These are phyloP conservation scores for Inonotus obliquus DNA, from an alignment of 1,284 basidiomycete species.

Conservation along the genomic window DNA sequence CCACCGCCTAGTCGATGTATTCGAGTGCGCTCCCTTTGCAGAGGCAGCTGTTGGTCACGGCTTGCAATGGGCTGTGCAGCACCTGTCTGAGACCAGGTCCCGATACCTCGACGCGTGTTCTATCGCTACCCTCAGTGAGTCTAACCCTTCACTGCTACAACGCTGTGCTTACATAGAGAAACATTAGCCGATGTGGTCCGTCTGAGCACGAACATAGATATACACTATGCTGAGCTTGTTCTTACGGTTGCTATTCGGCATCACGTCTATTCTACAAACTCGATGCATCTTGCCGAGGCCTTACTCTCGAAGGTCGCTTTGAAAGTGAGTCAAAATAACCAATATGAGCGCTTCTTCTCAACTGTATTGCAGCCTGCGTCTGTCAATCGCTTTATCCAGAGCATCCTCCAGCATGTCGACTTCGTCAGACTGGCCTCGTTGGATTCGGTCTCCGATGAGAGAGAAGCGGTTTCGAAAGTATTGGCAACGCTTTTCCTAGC, in stretches of 20 bases:
- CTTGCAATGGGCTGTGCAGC: conserved; percentile 45
- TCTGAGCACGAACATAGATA: conserved; percentile 35
- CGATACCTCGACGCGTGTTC: background rate
- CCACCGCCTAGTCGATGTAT: background rate
- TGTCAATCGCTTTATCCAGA: conserved; percentile 62
- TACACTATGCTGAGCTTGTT: conserved; percentile 70
- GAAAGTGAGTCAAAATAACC: conserved; percentile 44
- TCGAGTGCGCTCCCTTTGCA: conserved; percentile 26
- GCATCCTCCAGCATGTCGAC: conserved; percentile 53
- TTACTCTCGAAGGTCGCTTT: conserved; percentile 43
- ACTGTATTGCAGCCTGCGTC: conserved; percentile 41
- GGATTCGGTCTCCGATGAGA: conserved; percentile 25
- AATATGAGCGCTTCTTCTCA: background rate
- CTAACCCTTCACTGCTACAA: background rate
- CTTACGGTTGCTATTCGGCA: conserved; percentile 62
- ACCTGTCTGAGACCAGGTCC: conserved; percentile 31
- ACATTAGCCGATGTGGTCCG: conserved; percentile 4
- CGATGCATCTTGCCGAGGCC: conserved; percentile 45
- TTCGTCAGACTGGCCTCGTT: conserved; percentile 41
- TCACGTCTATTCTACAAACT: conserved; percentile 41
- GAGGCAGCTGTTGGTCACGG: conserved; percentile 39
- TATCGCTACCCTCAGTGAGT: conserved; percentile 7
- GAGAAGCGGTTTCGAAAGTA: conserved; percentile 47
- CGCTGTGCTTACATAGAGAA: conserved; percentile 10
- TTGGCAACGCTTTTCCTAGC: conserved; percentile 66